Evolutionary conservation across 2,329 filamentous ascomycete genomes (phyloP).

Genomic region (Polytolypa hystricis): DNA sequence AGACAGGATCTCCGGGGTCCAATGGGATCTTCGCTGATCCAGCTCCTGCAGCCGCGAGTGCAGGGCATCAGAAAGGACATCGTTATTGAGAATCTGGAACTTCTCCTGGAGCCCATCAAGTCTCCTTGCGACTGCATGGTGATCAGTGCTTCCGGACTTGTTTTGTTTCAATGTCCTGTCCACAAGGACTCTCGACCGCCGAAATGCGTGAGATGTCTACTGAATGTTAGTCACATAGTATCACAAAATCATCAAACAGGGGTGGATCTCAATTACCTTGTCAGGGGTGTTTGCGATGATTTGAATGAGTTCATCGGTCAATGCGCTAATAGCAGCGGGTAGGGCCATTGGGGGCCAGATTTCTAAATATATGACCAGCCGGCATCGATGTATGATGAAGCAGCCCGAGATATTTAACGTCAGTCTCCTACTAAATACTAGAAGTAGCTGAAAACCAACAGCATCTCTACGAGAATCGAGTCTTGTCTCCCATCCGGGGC

Average conservation of each 20-base stretch:
- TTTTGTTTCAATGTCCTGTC: constrained; percentile 26
- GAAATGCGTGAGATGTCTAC: constrained; percentile 21
- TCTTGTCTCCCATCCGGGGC: too few relatives aligned
- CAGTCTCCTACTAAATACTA: too few relatives aligned
- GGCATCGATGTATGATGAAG: too few relatives aligned
- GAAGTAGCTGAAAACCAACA: too few relatives aligned
- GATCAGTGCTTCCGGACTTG: constrained; percentile 56
- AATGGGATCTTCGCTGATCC: constrained; percentile 44
- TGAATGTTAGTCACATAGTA: constrained; percentile 5
- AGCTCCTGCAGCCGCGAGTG: constrained; percentile 50
- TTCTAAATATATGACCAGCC: too few relatives aligned
- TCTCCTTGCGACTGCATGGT: constrained; percentile 57
- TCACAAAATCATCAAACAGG: constrained; percentile 4
- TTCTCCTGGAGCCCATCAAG: constrained; percentile 73
- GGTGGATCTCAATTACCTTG: constrained; percentile 43
- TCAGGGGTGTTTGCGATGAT: constrained; percentile 46
- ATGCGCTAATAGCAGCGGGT: constrained; percentile 50
- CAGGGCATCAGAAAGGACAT: constrained; percentile 64
- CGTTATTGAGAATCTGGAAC: constrained; percentile 67
- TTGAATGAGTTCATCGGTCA: constrained; percentile 62
- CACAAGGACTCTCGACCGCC: constrained; percentile 21
- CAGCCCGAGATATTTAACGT: too few relatives aligned
- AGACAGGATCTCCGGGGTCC: constrained; percentile 68
- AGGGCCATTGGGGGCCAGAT: constrained; percentile 53
- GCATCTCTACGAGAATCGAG: too few relatives aligned